Evolutionary conservation across 805 yeast species (phyloP).

Genomic region (Deakozyma indianensis): DNA sequence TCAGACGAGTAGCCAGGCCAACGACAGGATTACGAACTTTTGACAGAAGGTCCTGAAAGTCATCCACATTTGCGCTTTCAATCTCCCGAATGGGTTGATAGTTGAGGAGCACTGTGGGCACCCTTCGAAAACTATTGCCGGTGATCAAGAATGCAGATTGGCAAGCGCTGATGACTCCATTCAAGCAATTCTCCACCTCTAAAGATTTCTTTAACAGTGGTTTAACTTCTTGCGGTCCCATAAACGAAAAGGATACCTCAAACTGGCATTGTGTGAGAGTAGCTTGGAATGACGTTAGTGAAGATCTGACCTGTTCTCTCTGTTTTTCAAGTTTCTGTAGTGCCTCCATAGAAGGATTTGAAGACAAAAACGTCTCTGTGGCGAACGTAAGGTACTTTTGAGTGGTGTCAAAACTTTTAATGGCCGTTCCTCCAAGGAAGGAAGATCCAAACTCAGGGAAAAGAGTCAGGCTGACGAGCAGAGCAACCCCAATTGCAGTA

Average conservation of each 20-base stretch:
- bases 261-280: constrained; percentile 34
- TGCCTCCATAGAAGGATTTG: constrained; percentile 8
- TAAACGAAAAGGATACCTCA: constrained; percentile 33
- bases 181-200: constrained; percentile 21
- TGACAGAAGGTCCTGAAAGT: constrained; percentile 1
- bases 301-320: constrained; percentile 21
- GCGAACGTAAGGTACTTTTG: constrained; percentile 27
- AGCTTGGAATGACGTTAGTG: constrained; percentile 23
- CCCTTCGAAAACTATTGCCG: constrained; percentile 7
- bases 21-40: not conserved
- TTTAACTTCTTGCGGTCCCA: constrained; percentile 29
- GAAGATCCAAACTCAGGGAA: constrained; percentile 42
- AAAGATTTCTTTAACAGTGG: constrained; percentile 22
- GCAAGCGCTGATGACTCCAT: constrained; percentile 34
- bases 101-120: not conserved
- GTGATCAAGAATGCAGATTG: constrained; percentile 29
- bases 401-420: constrained; percentile 26
- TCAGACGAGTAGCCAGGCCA: not conserved
- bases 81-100: not conserved
- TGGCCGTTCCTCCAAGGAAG: constrained; percentile 30
- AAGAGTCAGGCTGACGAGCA: constrained; percentile 28
- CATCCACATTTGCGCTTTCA: constrained; percentile 1
- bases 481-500: constrained; percentile 30
- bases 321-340: constrained; percentile 16
- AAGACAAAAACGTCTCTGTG: constrained; percentile 24